These are phyloP conservation scores for Vigna angularis DNA, from an alignment of 306 rosid genomes.

Conservation along the genomic window DNA sequence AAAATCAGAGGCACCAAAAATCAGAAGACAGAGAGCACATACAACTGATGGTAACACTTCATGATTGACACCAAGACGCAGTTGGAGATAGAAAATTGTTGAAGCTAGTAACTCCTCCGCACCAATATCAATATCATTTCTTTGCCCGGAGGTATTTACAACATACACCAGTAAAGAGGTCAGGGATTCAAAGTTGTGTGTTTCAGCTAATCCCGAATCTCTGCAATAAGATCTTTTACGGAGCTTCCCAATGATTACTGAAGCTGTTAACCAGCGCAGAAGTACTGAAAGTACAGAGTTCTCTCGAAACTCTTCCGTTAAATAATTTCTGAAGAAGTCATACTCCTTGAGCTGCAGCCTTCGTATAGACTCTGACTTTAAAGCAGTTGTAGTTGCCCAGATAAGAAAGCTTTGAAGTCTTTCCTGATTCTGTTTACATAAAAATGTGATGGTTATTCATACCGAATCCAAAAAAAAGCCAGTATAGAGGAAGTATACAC, in stretches of 20 bases:
- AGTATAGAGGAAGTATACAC: neutral
- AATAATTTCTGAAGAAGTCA: conserved; percentile 41
- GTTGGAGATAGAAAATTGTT: conserved; percentile 73
- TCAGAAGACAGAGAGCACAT: conserved; percentile 80
- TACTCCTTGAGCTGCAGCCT: conserved; percentile 48
- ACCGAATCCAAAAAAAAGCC: neutral
- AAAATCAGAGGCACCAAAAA: conserved; percentile 47
- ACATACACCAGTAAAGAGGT: conserved; percentile 58
- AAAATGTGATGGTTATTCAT: conserved; percentile 25
- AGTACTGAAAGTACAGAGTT: conserved; percentile 61
- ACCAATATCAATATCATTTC: conserved; percentile 48
- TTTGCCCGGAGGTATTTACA: conserved; percentile 47
- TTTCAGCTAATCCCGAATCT: conserved; percentile 44
- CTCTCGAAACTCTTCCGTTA: conserved; percentile 47
- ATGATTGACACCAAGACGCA: conserved; percentile 54
- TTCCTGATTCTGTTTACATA: conserved; percentile 59
- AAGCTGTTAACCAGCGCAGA: conserved; percentile 82
- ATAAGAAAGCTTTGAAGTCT: conserved; percentile 68
- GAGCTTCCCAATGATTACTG: conserved; percentile 72
- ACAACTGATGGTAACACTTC: conserved; percentile 68
- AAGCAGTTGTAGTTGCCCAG: conserved; percentile 77
- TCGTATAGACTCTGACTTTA: conserved; percentile 56
- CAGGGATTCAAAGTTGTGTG: conserved; percentile 53
- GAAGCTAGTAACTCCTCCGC: conserved; percentile 68
- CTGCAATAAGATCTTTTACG: conserved; percentile 43